These are phyloP conservation scores for Gentiana dahurica DNA, from an alignment of 257 asterid genomes.

Conservation along the genomic window DNA sequence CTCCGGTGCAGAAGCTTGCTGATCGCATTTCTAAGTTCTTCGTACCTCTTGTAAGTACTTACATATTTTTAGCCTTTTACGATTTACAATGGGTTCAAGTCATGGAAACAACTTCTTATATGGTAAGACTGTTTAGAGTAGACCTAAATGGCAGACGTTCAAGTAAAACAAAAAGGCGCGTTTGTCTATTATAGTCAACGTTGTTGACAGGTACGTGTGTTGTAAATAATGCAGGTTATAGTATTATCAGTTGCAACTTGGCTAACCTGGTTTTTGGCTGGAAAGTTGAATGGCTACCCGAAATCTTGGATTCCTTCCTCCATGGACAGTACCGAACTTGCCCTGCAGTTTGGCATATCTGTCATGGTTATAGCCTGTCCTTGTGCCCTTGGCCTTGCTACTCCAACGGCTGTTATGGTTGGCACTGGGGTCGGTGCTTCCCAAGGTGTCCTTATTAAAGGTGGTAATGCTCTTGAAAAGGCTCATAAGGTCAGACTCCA, in stretches of 20 bases:
- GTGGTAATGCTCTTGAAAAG: conserved; percentile 78
- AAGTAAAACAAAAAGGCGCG: not conserved
- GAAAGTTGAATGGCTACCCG: conserved; percentile 48
- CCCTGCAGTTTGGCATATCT: conserved; percentile 80
- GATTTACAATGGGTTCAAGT: no score
- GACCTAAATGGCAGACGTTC: no score
- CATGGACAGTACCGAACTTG: conserved; percentile 73
- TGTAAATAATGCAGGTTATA: conserved; percentile 34
- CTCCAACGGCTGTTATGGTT: conserved; percentile 92
- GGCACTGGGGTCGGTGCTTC: conserved; percentile 82
- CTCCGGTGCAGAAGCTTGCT: conserved; percentile 49
- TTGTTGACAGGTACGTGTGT: not conserved
- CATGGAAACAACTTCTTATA: no score
- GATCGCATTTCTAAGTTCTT: conserved; percentile 37
- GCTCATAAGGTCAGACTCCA: conserved; percentile 57
- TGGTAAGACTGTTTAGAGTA: no score
- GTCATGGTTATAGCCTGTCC: conserved; percentile 96
- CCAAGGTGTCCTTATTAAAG: conserved; percentile 79
- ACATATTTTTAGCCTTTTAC: not conserved
- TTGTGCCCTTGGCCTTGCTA: conserved; percentile 84
- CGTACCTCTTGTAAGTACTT: conserved; percentile 33
- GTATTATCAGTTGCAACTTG: conserved; percentile 44
- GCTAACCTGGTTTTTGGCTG: conserved; percentile 66
- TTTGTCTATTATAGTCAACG: not conserved
- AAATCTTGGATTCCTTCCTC: conserved; percentile 60